These are phyloP conservation scores for Cercospora janseana DNA, from an alignment of 2,329 filamentous ascomycete genomes.

Conservation along the genomic window DNA sequence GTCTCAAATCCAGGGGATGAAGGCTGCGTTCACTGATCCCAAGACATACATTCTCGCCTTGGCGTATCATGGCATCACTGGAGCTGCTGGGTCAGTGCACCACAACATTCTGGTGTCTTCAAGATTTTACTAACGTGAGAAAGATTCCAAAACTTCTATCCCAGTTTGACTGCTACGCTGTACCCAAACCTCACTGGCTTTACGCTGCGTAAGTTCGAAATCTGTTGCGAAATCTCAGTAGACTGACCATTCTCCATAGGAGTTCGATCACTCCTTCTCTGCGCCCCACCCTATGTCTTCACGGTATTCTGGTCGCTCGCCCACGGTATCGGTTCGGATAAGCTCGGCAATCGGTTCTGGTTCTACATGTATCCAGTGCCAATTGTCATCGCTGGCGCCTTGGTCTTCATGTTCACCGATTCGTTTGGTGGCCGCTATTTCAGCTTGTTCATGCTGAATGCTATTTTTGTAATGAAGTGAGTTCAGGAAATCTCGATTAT, in stretches of 20 bases:
- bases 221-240: no score
- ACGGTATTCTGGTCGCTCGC: slow-evolving; percentile 51
- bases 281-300: slow-evolving; percentile 55
- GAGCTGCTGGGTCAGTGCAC: slow-evolving; percentile 37
- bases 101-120: background rate
- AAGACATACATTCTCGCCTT: slow-evolving; percentile 52
- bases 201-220: slow-evolving; percentile 34
- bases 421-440: slow-evolving; percentile 56
- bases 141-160: slow-evolving; percentile 59
- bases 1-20: slow-evolving; percentile 51
- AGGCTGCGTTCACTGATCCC: slow-evolving; percentile 52
- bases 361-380: slow-evolving; percentile 55
- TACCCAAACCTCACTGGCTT: slow-evolving; percentile 33
- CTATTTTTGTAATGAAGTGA: slow-evolving; percentile 54
- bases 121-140: background rate
- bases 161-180: slow-evolving; percentile 50
- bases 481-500: slow-evolving; percentile 38
- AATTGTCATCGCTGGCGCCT: slow-evolving; percentile 51
- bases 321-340: slow-evolving; percentile 49
- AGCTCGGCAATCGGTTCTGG: slow-evolving; percentile 49
- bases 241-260: no score
- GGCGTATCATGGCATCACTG: slow-evolving; percentile 51
- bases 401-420: slow-evolving; percentile 55
- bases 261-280: slow-evolving; percentile 52
- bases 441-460: slow-evolving; percentile 54